Evolutionary conservation across 805 yeast species (phyloP).

Genomic region (Starmerella khaoyaiensis): DNA sequence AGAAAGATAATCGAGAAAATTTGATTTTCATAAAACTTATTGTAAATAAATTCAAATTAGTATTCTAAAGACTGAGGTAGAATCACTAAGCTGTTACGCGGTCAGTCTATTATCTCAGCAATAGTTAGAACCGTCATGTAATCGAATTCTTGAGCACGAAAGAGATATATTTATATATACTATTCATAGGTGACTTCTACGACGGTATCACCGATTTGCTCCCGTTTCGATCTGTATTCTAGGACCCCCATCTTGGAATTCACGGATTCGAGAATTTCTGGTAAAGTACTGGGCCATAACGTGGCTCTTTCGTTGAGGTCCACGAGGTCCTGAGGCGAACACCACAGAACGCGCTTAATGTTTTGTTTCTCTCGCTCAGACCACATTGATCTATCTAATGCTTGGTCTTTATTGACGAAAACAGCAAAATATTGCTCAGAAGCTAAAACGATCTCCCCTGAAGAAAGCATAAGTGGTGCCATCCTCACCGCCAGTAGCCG

Average conservation of each 20-base stretch:
- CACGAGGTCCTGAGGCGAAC: slow-evolving; percentile 8
- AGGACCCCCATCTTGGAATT: neutral
- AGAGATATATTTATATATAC: too few species aligned
- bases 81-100: too few species aligned
- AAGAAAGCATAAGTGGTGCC: slow-evolving; percentile 16
- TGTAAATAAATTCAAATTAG: too few species aligned
- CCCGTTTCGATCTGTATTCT: slow-evolving; percentile 8
- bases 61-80: too few species aligned
- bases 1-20: too few species aligned
- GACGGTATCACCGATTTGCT: slow-evolving; percentile 13
- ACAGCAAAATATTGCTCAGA: slow-evolving; percentile 16
- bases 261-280: slow-evolving; percentile 12
- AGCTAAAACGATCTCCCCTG: slow-evolving; percentile 15
- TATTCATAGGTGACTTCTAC: slow-evolving; percentile 11
- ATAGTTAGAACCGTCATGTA: too few species aligned
- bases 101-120: too few species aligned
- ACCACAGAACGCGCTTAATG: slow-evolving; percentile 13
- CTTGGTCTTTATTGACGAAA: slow-evolving; percentile 1
- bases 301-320: slow-evolving; percentile 3
- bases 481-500: slow-evolving; percentile 11
- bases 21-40: too few species aligned
- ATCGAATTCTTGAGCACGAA: too few species aligned
- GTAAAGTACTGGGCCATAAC: slow-evolving; percentile 16
- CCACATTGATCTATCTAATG: slow-evolving; percentile 11
- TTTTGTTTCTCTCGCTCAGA: slow-evolving; percentile 10